phyloP scores from a whole-genome alignment of 805 yeast genomes.

The Komagataella populi region DNA sequence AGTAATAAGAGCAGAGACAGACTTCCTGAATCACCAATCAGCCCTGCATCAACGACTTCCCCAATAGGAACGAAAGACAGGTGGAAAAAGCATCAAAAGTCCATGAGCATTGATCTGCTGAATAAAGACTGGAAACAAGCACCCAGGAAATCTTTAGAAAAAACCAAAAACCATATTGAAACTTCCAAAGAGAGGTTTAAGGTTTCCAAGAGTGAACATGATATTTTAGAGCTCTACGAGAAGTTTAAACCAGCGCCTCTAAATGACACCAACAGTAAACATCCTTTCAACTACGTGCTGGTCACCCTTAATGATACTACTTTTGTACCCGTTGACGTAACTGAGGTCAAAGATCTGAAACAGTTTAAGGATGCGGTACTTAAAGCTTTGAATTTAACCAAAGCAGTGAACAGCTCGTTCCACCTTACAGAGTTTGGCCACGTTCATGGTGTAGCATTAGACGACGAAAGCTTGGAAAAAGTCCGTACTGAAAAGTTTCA shows the following conservation, averaged over 20 bases:
- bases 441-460: constrained; percentile 40
- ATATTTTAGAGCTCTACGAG: constrained; percentile 6
- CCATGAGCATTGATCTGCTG: not conserved
- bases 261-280: constrained; percentile 9
- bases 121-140: not conserved
- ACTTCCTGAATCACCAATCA: constrained; percentile 1
- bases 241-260: constrained; percentile 24
- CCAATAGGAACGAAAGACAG: not conserved
- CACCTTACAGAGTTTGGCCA: constrained; percentile 62
- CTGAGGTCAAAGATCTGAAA: constrained; percentile 13
- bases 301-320: constrained; percentile 49
- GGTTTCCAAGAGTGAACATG: too few species aligned
- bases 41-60: not conserved
- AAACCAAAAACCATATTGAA: not conserved
- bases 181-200: not conserved
- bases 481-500: constrained; percentile 21
- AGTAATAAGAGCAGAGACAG: not conserved
- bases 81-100: not conserved
- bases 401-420: constrained; percentile 23
- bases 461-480: constrained; percentile 29
- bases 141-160: not conserved
- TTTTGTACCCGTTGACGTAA: constrained; percentile 36
- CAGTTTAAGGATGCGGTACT: constrained; percentile 27
- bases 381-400: constrained; percentile 19
- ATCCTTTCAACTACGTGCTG: constrained; percentile 22